phyloP scores from a whole-genome alignment of 345 rosid genomes.

The Draba incana region DNA sequence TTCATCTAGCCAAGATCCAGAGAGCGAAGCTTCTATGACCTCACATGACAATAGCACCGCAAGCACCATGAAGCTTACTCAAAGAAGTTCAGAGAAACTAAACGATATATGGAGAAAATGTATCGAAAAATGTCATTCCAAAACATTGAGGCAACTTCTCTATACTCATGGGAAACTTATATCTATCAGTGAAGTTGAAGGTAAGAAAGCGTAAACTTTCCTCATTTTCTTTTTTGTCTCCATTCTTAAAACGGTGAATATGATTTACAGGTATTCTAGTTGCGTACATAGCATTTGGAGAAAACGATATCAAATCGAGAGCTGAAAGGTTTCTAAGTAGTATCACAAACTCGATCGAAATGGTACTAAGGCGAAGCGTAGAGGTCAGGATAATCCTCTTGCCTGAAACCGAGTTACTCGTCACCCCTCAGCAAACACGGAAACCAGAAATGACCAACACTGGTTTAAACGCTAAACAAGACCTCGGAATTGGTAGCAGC shows the following conservation, averaged over 20 bases:
- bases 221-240: background rate
- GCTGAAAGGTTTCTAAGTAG: constrained; percentile 94
- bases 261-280: constrained; percentile 70
- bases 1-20: constrained; percentile 44
- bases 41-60: constrained; percentile 47
- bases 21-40: constrained; percentile 44
- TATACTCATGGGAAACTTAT: constrained; percentile 78
- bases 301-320: constrained; percentile 70
- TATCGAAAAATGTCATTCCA: constrained; percentile 89
- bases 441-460: constrained; percentile 40
- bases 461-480: constrained; percentile 46
- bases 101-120: constrained; percentile 75
- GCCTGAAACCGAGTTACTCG: constrained; percentile 54
- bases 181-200: constrained; percentile 81
- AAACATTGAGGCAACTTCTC: constrained; percentile 82
- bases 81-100: constrained; percentile 63
- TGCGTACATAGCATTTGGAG: constrained; percentile 74
- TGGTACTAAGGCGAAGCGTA: constrained; percentile 73
- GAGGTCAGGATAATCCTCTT: constrained; percentile 80
- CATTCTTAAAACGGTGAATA: constrained; percentile 14
- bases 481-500: constrained; percentile 41
- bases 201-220: constrained; percentile 44
- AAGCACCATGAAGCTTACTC: constrained; percentile 50
- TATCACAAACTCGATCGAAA: constrained; percentile 90
- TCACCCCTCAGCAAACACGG: constrained; percentile 42